A percentile compares a stretch with the other conserved stretches of the same genome.
Evolutionary conservation across 768 basidiomycete species (phyloP).

Genomic region (Neoboletus brunneissimus): DNA sequence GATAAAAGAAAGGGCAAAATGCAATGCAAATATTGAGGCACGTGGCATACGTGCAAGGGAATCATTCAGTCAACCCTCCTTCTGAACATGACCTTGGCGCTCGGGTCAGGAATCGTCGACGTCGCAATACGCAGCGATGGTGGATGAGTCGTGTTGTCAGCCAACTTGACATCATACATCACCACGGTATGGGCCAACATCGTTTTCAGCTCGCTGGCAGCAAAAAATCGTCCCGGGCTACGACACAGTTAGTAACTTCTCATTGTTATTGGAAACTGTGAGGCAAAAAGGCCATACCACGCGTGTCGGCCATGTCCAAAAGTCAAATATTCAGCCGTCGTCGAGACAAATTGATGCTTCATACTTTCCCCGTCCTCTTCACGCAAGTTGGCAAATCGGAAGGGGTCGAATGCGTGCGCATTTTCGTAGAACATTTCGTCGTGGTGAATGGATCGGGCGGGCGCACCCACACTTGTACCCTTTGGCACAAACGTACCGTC

Average conservation of each 20-base stretch:
- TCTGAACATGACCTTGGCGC: neutral
- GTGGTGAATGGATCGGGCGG: neutral
- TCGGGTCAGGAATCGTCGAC: no score
- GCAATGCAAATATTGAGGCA: neutral
- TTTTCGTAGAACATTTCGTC: neutral
- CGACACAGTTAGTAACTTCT: neutral
- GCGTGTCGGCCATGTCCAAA: neutral
- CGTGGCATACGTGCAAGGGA: neutral
- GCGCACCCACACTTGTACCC: no score
- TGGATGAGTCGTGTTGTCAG: neutral
- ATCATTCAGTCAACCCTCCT: neutral
- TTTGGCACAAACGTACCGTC: no score
- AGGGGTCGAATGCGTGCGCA: neutral
- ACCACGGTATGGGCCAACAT: slow-evolving; percentile 14
- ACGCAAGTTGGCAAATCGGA: neutral
- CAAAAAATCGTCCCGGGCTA: slow-evolving; percentile 17
- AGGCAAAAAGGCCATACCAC: neutral
- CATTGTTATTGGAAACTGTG: neutral
- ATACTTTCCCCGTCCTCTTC: neutral
- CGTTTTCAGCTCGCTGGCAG: slow-evolving; percentile 3
- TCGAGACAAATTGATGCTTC: neutral
- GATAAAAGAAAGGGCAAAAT: neutral
- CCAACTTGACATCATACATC: neutral
- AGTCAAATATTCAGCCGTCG: neutral
- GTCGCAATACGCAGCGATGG: neutral